phyloP scores from a whole-genome alignment of 805 yeast species.

The Wickerhamiella kurtzmanii region DNA sequence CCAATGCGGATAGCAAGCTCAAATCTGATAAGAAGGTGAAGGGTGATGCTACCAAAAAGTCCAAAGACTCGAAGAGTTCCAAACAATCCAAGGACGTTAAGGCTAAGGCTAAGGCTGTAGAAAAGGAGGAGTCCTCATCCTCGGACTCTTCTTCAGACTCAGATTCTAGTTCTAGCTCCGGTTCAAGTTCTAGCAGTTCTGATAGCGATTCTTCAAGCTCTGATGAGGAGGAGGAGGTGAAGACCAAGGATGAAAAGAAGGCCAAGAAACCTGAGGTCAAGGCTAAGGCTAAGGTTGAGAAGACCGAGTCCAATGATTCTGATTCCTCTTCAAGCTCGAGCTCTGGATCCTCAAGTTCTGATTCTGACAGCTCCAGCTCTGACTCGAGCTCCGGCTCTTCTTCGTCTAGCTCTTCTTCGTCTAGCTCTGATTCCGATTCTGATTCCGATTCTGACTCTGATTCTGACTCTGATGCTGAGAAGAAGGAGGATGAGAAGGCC shows the following conservation, averaged over 20 bases:
- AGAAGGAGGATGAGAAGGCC: no score
- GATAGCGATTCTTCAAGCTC: slow-evolving; percentile 9
- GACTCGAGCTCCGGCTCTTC: slow-evolving; percentile 18
- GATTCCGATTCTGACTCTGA: slow-evolving; percentile 19
- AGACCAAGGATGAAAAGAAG: slow-evolving; percentile 12
- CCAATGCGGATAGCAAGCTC: background rate
- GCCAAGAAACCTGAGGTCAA: slow-evolving; percentile 10
- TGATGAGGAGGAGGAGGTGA: slow-evolving; percentile 3
- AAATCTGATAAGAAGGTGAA: slow-evolving; percentile 12
- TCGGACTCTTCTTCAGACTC: slow-evolving; percentile 18
- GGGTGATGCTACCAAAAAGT: slow-evolving; percentile 15
- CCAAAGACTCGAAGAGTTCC: slow-evolving; percentile 18
- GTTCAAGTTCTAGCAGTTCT: background rate
- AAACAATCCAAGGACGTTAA: background rate
- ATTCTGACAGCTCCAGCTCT: slow-evolving; percentile 20
- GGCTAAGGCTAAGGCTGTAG: background rate
- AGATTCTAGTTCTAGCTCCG: slow-evolving; percentile 18
- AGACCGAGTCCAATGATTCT: slow-evolving; percentile 17
- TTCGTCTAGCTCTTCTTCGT: slow-evolving; percentile 19
- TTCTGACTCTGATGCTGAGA: slow-evolving; percentile 18
- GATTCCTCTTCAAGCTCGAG: slow-evolving; percentile 20
- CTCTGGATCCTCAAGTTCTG: slow-evolving; percentile 23
- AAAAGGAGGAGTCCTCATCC: slow-evolving; percentile 12
- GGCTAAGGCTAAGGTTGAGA: slow-evolving; percentile 7
- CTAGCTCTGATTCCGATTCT: slow-evolving; percentile 17